These are phyloP conservation scores for Sporobolomyces pararoseus DNA, from an alignment of 768 basidiomycete genomes.

Conservation along the genomic window DNA sequence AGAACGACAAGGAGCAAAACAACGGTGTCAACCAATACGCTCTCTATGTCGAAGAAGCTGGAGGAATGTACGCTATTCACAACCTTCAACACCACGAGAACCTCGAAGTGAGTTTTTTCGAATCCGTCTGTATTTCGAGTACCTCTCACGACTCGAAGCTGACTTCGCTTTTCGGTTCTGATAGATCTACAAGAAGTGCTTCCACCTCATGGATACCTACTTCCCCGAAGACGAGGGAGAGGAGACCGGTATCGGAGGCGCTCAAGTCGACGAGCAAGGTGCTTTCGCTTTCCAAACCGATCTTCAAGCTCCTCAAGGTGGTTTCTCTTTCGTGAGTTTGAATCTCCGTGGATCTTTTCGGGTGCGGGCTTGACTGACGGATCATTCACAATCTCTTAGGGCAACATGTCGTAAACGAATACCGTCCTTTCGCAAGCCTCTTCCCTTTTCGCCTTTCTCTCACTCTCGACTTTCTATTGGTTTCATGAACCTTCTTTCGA, in stretches of 20 bases:
- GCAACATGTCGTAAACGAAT: slow-evolving; percentile 13
- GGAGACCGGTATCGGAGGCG: slow-evolving; percentile 73
- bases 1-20: slow-evolving; percentile 78
- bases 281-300: slow-evolving; percentile 71
- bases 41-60: slow-evolving; percentile 90
- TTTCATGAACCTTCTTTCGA: no score
- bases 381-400: neutral
- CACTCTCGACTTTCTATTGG: neutral
- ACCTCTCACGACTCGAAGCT: no score
- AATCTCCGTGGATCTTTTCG: neutral
- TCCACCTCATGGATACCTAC: slow-evolving; percentile 62
- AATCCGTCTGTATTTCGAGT: no score
- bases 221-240: slow-evolving; percentile 72
- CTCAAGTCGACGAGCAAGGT: slow-evolving; percentile 57
- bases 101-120: slow-evolving; percentile 57
- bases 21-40: slow-evolving; percentile 90
- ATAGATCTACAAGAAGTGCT: slow-evolving; percentile 95
- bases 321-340: slow-evolving; percentile 75
- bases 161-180: no score
- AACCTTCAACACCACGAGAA: slow-evolving; percentile 99
- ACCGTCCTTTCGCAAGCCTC: neutral
- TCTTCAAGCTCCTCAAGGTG: slow-evolving; percentile 84
- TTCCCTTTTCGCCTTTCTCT: neutral
- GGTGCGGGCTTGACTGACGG: neutral
- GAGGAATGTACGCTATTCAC: slow-evolving; percentile 98